Base-by-base conservation (phyloP, 495 filamentous ascomycete genomes). In the Neurospora sp. region DNA sequence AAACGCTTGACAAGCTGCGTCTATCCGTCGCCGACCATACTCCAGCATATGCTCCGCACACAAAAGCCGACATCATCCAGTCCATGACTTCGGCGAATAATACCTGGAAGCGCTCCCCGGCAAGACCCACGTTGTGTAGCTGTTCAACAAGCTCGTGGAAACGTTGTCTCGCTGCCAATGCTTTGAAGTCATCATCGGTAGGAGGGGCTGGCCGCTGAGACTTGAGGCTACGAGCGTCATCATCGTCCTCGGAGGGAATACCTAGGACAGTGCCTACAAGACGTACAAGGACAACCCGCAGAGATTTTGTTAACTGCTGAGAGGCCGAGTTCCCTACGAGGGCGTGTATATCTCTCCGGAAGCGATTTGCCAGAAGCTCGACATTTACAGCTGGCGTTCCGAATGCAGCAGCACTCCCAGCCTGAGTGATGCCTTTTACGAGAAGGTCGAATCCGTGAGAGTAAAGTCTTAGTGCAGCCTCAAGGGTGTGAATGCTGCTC, bases 31-130 rank as follows among this genome's bases (percentile, higher is more conserved):
- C 23, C 12, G 76, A 80, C 91, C 91, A 93, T 69, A 88, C 78
- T 0, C 84, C 84, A 6, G 87, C 85, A 78, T 90, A 94, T 0
- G 87, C 85, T 14, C 86, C 81, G 44, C 83, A 84, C 41, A 94
- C 86, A 76, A 91, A 92, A 38, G 85, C 80, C n/a, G 85, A 88
- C 87, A 94, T 88, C 77, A 90, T 87, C 23, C 83, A 80, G 75
- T 92, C 87, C 87, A 94, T 92, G 59, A 93, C 86, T 73, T 90
- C 85, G 31, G 92, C 93, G 75, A 96, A 93, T 14, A 92, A 86
- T 62, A 91, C 86, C 78, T 94, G 92, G 70, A 92, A 92, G 71
- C 86, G 86, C 74, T 92, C 90, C 9, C 91, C 91, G 11, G 89
- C 92, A 70, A 97, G 79, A 0, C 93, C 94, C 9, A 94, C 90